These are phyloP conservation scores for Penicillium sp. DNA, from an alignment of 2,329 filamentous ascomycete species.

Conservation along the genomic window DNA sequence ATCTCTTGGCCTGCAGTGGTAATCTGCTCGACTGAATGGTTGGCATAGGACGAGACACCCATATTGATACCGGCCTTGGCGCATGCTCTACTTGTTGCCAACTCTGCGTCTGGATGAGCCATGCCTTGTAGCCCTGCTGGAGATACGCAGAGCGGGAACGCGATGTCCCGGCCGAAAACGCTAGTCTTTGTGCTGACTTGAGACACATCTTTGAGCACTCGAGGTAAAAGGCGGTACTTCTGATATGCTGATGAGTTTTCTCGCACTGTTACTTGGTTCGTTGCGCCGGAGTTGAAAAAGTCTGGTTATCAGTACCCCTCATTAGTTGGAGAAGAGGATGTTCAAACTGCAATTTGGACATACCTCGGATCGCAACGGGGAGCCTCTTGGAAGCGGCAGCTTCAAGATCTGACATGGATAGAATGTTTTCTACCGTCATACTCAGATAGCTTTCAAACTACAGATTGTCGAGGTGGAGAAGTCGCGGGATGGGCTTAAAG, in stretches of 20 bases:
- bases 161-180: constrained; percentile 44
- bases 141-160: constrained; percentile 53
- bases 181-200: constrained; percentile 43
- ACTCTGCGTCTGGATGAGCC: constrained; percentile 53
- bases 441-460: neutral
- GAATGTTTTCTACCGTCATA: constrained; percentile 14
- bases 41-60: constrained; percentile 51
- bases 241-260: constrained; percentile 55
- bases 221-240: constrained; percentile 49
- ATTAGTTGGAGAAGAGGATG: neutral
- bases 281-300: constrained; percentile 57
- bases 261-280: constrained; percentile 35
- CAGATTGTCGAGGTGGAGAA: neutral
- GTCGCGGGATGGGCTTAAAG: neutral
- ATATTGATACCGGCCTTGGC: constrained; percentile 44
- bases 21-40: constrained; percentile 48
- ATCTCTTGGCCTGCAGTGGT: constrained; percentile 27
- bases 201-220: constrained; percentile 44
- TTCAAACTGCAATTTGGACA: neutral
- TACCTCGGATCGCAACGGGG: constrained; percentile 14
- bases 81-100: constrained; percentile 50
- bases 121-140: constrained; percentile 54
- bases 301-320: constrained; percentile 32
- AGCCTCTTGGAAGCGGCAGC: constrained; percentile 11
- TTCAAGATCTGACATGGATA: constrained; percentile 19